Evolutionary conservation across 768 basidiomycete genomes (phyloP).

Genomic region (Hysterangium stoloniferum): DNA sequence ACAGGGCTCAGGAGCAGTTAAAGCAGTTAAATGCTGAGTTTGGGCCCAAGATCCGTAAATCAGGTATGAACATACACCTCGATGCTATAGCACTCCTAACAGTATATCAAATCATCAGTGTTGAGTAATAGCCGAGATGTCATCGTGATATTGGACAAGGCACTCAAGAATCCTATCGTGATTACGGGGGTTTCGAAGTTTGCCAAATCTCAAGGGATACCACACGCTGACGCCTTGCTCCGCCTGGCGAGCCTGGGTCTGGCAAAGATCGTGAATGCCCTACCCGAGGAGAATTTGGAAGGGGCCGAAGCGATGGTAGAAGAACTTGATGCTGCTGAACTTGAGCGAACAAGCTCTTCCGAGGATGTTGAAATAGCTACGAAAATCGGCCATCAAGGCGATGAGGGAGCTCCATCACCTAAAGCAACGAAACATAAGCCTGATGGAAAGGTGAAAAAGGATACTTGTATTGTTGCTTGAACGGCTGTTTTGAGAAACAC

Average conservation of each 20-base stretch:
- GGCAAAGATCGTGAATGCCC: conserved; percentile 12
- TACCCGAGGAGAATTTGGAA: conserved; percentile 8
- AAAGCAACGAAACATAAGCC: conserved; percentile 10
- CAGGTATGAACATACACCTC: no score
- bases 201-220: conserved; percentile 15
- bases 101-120: conserved; percentile 6
- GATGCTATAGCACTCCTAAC: not conserved
- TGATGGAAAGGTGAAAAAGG: conserved; percentile 13
- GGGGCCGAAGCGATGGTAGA: conserved; percentile 10
- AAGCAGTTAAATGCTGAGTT: not conserved
- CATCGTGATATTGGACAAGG: conserved; percentile 16
- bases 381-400: conserved; percentile 8
- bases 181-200: conserved; percentile 15
- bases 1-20: conserved; percentile 10
- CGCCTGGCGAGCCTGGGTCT: conserved; percentile 13
- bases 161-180: conserved; percentile 17
- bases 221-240: conserved; percentile 14
- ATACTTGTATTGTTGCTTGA: conserved; percentile 10
- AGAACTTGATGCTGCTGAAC: conserved; percentile 14
- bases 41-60: conserved; percentile 6
- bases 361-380: conserved; percentile 10
- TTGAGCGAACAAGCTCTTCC: conserved; percentile 11
- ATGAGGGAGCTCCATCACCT: not conserved
- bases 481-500: no score
- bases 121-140: conserved; percentile 15